Evolutionary conservation across 2,329 filamentous ascomycete species (phyloP), one percentile per base, ranked within the genome.

Genomic region (Cladophialophora yegresii): DNA sequence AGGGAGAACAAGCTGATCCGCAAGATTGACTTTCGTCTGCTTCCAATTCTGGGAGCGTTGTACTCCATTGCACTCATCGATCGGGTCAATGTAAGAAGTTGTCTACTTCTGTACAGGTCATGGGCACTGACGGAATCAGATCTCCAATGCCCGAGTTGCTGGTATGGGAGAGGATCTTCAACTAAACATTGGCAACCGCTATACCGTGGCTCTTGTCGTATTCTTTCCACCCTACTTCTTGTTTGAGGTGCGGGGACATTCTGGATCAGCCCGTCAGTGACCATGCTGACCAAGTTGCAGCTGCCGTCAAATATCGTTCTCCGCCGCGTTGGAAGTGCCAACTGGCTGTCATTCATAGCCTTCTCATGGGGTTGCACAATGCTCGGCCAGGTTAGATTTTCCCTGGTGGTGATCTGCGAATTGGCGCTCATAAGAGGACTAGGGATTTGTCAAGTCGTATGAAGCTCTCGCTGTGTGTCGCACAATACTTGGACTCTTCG

Each of bases 121-220:
- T 20, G n/a, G 22, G 9, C 16, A 4, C 40, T 58, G 40, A 58
- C 55, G 20, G n/a, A 45, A 58, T 23, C 47, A 70, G 67, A 62
- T 71, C 33, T 67, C 65, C 49, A 59, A 58, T 49, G 76, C 75
- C 20, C 72, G 73, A 60, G 61, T 71, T 47, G 69, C 69, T 47
- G 67, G 70, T n/a, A 68, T 71, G 65, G 64, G 59, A 20, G 55
- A 62, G 36, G 70, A 69, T 32, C 58, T 71, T 12, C 57, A 58
- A 1, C 54, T 70, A 12, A 30, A 61, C 2, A 81, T 85, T 51
- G 87, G 87, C 16, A 85, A 87, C 67, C 81, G 87, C 43, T 91
- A 88, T 70, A 88, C 86, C 1, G 83, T 90, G 5, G 83, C 86
- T 22, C 90, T 91, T 62, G 88, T 90, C 76, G 89, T 90, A 72